Conservation (phyloP, 1,284 basidiomycete species). For the Phellopilus nigrolimitatus region DNA sequence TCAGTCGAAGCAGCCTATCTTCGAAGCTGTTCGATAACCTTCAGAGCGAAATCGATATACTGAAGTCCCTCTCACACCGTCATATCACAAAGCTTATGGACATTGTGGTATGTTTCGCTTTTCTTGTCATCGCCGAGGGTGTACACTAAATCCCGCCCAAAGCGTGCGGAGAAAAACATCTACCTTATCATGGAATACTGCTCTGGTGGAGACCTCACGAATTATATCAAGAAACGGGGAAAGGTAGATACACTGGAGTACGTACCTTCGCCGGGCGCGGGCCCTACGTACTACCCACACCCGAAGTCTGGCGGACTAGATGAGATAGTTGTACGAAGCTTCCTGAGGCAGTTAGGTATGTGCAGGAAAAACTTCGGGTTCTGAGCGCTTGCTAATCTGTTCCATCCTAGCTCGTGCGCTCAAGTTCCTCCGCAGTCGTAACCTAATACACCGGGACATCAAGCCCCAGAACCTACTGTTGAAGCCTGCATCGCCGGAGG, state of each 20-base stretch:
- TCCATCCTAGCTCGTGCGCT: constrained; percentile 77
- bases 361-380: constrained; percentile 16
- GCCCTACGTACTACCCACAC: constrained; percentile 84
- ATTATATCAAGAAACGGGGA: constrained; percentile 94
- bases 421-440: constrained; percentile 84
- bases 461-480: constrained; percentile 96
- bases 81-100: constrained; percentile 94
- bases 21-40: constrained; percentile 95
- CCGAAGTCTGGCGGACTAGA: constrained; percentile 87
- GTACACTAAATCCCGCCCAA: constrained; percentile 14
- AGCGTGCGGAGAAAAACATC: constrained; percentile 92
- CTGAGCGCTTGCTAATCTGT: constrained; percentile 9
- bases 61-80: constrained; percentile 89
- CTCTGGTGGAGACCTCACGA: constrained; percentile 90
- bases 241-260: constrained; percentile 84
- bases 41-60: constrained; percentile 95
- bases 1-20: constrained; percentile 84
- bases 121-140: background rate
- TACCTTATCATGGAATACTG: constrained; percentile 99
- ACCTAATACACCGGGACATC: constrained; percentile 95
- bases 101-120: constrained; percentile 67
- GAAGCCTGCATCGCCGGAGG: constrained; percentile 76
- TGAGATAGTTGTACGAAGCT: constrained; percentile 88
- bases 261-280: constrained; percentile 57
- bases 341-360: constrained; percentile 87